Evolutionary conservation across 2,329 filamentous ascomycete species (phyloP).

Genomic region (Geosmithia putterillii): DNA sequence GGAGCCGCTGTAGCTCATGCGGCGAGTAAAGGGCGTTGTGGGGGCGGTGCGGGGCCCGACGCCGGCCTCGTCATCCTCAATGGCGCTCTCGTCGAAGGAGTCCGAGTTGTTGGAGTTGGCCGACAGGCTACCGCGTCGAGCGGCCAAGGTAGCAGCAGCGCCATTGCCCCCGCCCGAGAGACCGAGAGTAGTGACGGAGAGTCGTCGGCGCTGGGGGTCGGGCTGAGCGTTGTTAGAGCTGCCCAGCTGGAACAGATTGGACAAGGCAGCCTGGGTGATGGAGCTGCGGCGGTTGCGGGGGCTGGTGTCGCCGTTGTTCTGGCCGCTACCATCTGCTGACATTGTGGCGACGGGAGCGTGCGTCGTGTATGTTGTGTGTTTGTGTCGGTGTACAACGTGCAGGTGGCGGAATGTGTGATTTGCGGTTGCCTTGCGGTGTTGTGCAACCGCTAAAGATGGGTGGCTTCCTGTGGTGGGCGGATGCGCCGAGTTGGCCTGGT

Average conservation of each 20-base stretch:
- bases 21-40: slow-evolving; percentile 64
- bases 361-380: slow-evolving; percentile 7
- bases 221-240: slow-evolving; percentile 34
- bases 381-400: background rate
- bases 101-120: slow-evolving; percentile 46
- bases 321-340: slow-evolving; percentile 10
- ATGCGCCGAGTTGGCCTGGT: too few species aligned
- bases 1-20: slow-evolving; percentile 81
- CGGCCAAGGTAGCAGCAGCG: slow-evolving; percentile 35
- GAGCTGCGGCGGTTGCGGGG: slow-evolving; percentile 42
- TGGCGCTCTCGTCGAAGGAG: slow-evolving; percentile 58
- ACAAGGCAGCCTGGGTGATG: slow-evolving; percentile 43
- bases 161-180: slow-evolving; percentile 60
- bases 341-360: slow-evolving; percentile 15
- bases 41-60: slow-evolving; percentile 45
- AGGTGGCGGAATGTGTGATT: background rate
- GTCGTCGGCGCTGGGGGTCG: slow-evolving; percentile 51
- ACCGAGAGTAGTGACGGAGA: slow-evolving; percentile 64
- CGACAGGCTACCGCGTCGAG: slow-evolving; percentile 56
- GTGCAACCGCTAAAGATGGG: too few species aligned
- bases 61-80: slow-evolving; percentile 52
- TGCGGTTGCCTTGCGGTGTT: background rate
- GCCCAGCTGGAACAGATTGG: slow-evolving; percentile 46
- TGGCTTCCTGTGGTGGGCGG: too few species aligned
- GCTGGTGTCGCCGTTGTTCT: slow-evolving; percentile 19